phyloP scores from a whole-genome alignment of 306 rosid species.

The Lagenaria siceraria region DNA sequence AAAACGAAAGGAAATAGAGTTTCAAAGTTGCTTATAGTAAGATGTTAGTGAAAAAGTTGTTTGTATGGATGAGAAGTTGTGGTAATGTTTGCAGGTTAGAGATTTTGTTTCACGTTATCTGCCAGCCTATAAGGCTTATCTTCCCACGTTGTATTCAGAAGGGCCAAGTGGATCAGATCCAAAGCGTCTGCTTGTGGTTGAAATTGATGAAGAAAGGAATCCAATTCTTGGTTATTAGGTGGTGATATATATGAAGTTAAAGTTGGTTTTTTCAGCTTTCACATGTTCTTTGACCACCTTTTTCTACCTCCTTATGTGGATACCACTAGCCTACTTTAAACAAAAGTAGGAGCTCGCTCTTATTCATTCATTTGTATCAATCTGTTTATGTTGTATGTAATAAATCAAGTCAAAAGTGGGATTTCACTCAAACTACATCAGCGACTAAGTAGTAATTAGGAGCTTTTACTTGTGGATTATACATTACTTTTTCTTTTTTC shows the following conservation, averaged over 20 bases:
- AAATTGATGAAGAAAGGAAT: conserved; percentile 84
- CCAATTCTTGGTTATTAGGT: conserved; percentile 54
- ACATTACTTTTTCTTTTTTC: not conserved
- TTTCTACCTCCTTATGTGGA: not conserved
- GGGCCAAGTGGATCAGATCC: conserved; percentile 86
- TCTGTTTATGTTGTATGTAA: not conserved
- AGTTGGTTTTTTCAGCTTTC: not conserved
- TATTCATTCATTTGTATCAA: not conserved
- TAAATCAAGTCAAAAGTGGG: not conserved
- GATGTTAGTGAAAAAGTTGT: not conserved
- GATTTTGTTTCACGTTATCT: conserved; percentile 90
- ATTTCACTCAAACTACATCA: not conserved
- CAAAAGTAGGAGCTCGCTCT: not conserved
- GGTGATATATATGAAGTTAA: not conserved
- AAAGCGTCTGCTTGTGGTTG: conserved; percentile 45
- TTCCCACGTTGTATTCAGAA: conserved; percentile 75
- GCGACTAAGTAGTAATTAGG: not conserved
- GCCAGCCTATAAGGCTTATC: conserved; percentile 89
- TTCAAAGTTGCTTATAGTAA: not conserved
- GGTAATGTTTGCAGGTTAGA: conserved; percentile 37
- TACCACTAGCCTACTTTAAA: not conserved
- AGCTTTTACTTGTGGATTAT: not conserved
- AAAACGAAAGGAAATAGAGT: not conserved
- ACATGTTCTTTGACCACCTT: not conserved
- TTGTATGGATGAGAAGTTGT: conserved; percentile 1